phyloP scores from a whole-genome alignment of 2,329 filamentous ascomycete species.

The Aspergillus quadrilineatus region DNA sequence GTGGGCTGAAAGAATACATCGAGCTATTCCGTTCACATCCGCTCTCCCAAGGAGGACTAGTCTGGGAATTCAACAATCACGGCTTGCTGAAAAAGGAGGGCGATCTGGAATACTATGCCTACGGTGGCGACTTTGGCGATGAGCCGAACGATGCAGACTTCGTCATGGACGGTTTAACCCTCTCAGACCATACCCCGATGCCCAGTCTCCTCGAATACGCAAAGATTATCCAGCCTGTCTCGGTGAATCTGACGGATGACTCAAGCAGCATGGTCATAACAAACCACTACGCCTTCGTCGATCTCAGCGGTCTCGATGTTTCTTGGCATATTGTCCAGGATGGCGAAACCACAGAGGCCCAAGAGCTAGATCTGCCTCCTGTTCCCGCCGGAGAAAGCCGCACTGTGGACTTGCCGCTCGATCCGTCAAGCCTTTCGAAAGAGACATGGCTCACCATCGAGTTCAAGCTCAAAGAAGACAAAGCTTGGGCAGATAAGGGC shows the following conservation, averaged over 20 bases:
- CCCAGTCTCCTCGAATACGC: slow-evolving; percentile 58
- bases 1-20: slow-evolving; percentile 67
- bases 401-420: neutral
- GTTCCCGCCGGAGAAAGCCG: slow-evolving; percentile 43
- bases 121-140: slow-evolving; percentile 64
- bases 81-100: slow-evolving; percentile 48
- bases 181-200: slow-evolving; percentile 53
- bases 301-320: slow-evolving; percentile 44
- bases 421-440: slow-evolving; percentile 15
- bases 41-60: slow-evolving; percentile 64
- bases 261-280: slow-evolving; percentile 39
- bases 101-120: slow-evolving; percentile 51
- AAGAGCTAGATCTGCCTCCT: slow-evolving; percentile 41
- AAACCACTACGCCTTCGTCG: slow-evolving; percentile 53
- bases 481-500: slow-evolving; percentile 53
- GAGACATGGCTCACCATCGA: slow-evolving; percentile 46
- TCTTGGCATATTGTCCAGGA: slow-evolving; percentile 18
- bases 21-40: slow-evolving; percentile 61
- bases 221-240: slow-evolving; percentile 58
- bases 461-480: slow-evolving; percentile 45
- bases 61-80: slow-evolving; percentile 68
- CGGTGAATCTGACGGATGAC: slow-evolving; percentile 40
- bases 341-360: slow-evolving; percentile 26
- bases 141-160: slow-evolving; percentile 61
- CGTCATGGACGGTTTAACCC: slow-evolving; percentile 60